These are phyloP conservation scores for Maudiozyma humilis DNA, from an alignment of 1,139 yeast species.

Conservation along the genomic window DNA sequence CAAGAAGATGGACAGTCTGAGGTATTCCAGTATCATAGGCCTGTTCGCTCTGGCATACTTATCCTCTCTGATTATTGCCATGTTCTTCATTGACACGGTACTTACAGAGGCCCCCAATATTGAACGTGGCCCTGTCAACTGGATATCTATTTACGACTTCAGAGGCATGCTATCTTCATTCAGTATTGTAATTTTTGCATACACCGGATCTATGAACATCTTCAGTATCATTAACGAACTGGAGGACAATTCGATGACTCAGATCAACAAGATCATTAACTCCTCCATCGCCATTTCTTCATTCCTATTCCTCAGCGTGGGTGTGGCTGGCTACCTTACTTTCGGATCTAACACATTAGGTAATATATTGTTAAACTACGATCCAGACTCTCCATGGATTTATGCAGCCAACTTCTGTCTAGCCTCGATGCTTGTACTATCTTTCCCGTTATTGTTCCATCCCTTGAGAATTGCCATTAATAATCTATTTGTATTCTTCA, in stretches of 20 bases:
- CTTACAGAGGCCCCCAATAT: constrained; percentile 28
- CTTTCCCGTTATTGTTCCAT: constrained; percentile 88
- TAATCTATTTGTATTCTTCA: constrained; percentile 56
- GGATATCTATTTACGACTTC: constrained; percentile 46
- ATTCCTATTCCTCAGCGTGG: constrained; percentile 58
- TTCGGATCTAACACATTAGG: constrained; percentile 76
- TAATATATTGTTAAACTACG: constrained; percentile 66
- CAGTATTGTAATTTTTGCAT: constrained; percentile 90
- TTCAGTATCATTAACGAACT: constrained; percentile 85
- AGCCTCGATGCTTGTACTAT: constrained; percentile 73
- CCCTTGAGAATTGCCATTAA: constrained; percentile 84
- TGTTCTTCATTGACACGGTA: constrained; percentile 41
- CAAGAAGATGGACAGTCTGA: constrained; percentile 71
- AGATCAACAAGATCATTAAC: constrained; percentile 45
- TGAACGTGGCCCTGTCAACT: constrained; percentile 43
- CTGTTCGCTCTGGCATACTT: constrained; percentile 73
- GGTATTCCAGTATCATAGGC: constrained; percentile 81
- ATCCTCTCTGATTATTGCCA: constrained; percentile 60
- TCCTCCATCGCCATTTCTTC: constrained; percentile 52
- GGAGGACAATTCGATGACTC: constrained; percentile 43
- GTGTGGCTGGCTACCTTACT: constrained; percentile 75
- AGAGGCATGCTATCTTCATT: constrained; percentile 67
- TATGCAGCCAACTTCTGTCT: constrained; percentile 62
- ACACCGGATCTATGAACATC: constrained; percentile 92
- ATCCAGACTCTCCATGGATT: constrained; percentile 32